Evolutionary conservation across 139 green algal genomes (phyloP).

Genomic region (Asterochloris sp.): DNA sequence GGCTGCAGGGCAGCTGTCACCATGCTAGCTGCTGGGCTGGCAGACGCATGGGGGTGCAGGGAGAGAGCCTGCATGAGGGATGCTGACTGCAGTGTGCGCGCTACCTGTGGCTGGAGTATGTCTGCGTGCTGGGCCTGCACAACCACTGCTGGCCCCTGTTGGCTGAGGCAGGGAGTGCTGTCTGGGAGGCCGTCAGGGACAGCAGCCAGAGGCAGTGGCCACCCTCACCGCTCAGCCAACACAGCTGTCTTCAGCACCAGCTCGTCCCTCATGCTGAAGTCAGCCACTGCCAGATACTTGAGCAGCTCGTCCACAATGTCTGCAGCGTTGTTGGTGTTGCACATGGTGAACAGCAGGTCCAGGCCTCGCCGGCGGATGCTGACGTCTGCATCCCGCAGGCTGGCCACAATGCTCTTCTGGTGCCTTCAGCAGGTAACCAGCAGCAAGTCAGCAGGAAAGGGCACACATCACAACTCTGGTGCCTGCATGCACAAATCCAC

Average conservation of each 20-base stretch:
- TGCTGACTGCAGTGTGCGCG: too few relatives aligned
- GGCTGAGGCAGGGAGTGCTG: background rate
- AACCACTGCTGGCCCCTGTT: background rate
- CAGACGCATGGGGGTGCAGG: background rate
- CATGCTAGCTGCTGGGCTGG: background rate
- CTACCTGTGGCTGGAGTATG: too few relatives aligned
- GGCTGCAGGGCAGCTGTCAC: background rate
- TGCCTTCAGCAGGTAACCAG: slow-evolving; percentile 13
- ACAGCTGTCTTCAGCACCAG: slow-evolving; percentile 96
- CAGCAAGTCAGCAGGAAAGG: too few relatives aligned
- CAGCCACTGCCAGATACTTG: slow-evolving; percentile 74
- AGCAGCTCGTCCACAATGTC: slow-evolving; percentile 83
- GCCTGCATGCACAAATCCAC: too few relatives aligned
- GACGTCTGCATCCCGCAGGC: slow-evolving; percentile 86
- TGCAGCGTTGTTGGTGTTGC: slow-evolving; percentile 63
- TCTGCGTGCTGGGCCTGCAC: too few relatives aligned
- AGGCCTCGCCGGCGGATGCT: slow-evolving; percentile 83
- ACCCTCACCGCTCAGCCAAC: slow-evolving; percentile 83
- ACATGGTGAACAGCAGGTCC: slow-evolving; percentile 93
- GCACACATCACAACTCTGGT: too few relatives aligned
- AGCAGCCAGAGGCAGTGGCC: background rate
- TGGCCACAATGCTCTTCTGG: slow-evolving; percentile 56
- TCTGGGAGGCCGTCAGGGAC: background rate
- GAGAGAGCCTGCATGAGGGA: too few relatives aligned
- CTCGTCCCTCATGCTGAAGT: slow-evolving; percentile 94